These are phyloP conservation scores for Xylaria venustula DNA, from an alignment of 495 filamentous ascomycete genomes.

Conservation along the genomic window DNA sequence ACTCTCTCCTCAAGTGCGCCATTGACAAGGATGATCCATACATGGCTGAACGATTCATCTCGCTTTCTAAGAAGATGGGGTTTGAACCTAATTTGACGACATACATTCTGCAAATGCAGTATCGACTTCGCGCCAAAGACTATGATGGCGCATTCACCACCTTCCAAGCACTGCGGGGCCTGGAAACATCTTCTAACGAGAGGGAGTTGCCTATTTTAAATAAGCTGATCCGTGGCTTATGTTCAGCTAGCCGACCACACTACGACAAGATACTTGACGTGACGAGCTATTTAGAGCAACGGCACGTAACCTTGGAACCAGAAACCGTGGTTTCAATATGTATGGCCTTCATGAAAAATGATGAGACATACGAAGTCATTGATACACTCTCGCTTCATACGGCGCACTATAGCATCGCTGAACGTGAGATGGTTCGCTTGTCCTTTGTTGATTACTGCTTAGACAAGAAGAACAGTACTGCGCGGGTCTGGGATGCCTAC, in stretches of 20 bases:
- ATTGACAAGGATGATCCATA: slow-evolving; percentile 67
- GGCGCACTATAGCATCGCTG: slow-evolving; percentile 59
- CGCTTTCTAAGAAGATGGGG: slow-evolving; percentile 58
- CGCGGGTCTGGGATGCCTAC: slow-evolving; percentile 78
- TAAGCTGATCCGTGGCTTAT: slow-evolving; percentile 73
- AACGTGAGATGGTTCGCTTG: slow-evolving; percentile 62
- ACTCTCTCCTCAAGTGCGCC: slow-evolving; percentile 70
- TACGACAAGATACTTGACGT: slow-evolving; percentile 70
- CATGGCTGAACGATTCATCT: slow-evolving; percentile 68
- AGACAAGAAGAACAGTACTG: slow-evolving; percentile 57
- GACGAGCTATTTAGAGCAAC: slow-evolving; percentile 71
- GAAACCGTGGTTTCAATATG: slow-evolving; percentile 71
- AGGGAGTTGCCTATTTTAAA: slow-evolving; percentile 67
- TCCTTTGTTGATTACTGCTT: slow-evolving; percentile 65
- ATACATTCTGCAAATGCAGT: slow-evolving; percentile 70
- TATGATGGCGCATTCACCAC: slow-evolving; percentile 62
- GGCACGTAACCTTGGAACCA: slow-evolving; percentile 63
- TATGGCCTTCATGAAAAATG: slow-evolving; percentile 65
- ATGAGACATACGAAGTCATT: slow-evolving; percentile 70
- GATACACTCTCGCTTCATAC: slow-evolving; percentile 72
- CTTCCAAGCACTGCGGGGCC: slow-evolving; percentile 58
- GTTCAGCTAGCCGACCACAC: slow-evolving; percentile 47
- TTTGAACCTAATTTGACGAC: slow-evolving; percentile 65
- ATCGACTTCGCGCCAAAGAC: slow-evolving; percentile 67
- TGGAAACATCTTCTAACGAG: slow-evolving; percentile 47